Evolutionary conservation across 495 filamentous ascomycete genomes (phyloP).

Genomic region (Neurospora sp.): DNA sequence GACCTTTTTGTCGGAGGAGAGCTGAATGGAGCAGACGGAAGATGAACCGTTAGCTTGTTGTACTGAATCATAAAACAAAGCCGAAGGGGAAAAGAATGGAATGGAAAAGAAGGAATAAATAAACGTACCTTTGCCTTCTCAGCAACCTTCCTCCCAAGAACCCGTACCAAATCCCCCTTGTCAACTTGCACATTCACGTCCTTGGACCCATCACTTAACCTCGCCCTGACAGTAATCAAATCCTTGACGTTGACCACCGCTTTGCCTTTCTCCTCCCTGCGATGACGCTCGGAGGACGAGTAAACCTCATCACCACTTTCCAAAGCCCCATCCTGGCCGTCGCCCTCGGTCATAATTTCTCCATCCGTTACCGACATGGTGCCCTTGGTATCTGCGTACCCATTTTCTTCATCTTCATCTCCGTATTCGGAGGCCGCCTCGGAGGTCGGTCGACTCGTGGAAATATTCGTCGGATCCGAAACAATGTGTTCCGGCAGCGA

Average conservation of each 20-base stretch:
- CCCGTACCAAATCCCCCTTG: constrained; percentile 52
- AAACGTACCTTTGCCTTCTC: constrained; percentile 55
- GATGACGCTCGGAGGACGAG: constrained; percentile 27
- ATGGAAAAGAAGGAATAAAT: not conserved
- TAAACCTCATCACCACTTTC: constrained; percentile 36
- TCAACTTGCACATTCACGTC: constrained; percentile 54
- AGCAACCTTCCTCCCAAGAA: constrained; percentile 50
- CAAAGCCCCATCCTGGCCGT: constrained; percentile 19
- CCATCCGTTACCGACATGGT: constrained; percentile 30
- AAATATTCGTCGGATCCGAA: constrained; percentile 62
- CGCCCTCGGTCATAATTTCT: constrained; percentile 27
- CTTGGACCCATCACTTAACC: constrained; percentile 60
- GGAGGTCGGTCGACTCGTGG: constrained; percentile 24
- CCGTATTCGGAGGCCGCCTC: constrained; percentile 11
- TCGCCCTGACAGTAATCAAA: constrained; percentile 50
- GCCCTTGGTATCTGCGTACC: constrained; percentile 25
- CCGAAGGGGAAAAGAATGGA: not conserved
- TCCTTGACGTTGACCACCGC: constrained; percentile 33
- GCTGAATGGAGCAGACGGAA: constrained; percentile 13
- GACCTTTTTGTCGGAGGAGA: constrained; percentile 45
- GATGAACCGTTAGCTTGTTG: constrained; percentile 8
- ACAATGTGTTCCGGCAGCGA: constrained; percentile 66
- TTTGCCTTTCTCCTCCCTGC: constrained; percentile 59
- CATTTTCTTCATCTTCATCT: constrained; percentile 8
- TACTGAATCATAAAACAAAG: not conserved